Evolutionary conservation across 768 basidiomycete genomes (phyloP).

Genomic region (Boletellus ananas): DNA sequence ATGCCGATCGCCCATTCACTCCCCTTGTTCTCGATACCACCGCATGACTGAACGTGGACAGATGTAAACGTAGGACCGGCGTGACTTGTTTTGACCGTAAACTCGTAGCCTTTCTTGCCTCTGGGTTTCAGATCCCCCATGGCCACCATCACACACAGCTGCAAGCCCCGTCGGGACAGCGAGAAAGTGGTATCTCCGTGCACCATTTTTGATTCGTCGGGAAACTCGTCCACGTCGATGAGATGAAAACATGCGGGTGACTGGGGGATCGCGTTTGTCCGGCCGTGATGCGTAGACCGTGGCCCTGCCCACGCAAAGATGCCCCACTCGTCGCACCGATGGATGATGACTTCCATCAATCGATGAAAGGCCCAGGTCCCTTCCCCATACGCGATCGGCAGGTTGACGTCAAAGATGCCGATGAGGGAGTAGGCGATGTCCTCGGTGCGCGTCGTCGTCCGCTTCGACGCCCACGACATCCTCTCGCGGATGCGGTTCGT

Average conservation of each 20-base stretch:
- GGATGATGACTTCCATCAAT: conserved; percentile 22
- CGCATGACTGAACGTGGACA: background rate
- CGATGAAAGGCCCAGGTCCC: conserved; percentile 24
- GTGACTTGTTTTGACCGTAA: conserved; percentile 8
- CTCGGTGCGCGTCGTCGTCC: conserved; percentile 23
- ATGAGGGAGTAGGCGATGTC: conserved; percentile 26
- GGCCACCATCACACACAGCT: conserved; percentile 9
- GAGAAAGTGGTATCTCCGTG: no score
- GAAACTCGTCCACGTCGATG: background rate
- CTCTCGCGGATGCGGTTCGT: conserved; percentile 10
- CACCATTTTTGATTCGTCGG: no score
- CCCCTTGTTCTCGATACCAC: background rate
- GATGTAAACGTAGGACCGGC: conserved; percentile 5
- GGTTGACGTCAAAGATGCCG: conserved; percentile 23
- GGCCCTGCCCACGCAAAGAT: conserved; percentile 24
- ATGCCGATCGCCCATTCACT: conserved; percentile 14
- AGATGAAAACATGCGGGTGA: conserved; percentile 18
- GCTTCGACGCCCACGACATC: conserved; percentile 23
- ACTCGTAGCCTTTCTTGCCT: background rate
- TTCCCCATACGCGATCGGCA: conserved; percentile 15
- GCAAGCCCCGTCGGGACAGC: conserved; percentile 14
- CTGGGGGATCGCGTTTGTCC: conserved; percentile 9
- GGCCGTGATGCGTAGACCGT: conserved; percentile 11
- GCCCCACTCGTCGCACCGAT: conserved; percentile 20
- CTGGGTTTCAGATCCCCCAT: conserved; percentile 4